phyloP scores from a whole-genome alignment of 1,284 basidiomycete genomes.

The Hymenochaete sp. region DNA sequence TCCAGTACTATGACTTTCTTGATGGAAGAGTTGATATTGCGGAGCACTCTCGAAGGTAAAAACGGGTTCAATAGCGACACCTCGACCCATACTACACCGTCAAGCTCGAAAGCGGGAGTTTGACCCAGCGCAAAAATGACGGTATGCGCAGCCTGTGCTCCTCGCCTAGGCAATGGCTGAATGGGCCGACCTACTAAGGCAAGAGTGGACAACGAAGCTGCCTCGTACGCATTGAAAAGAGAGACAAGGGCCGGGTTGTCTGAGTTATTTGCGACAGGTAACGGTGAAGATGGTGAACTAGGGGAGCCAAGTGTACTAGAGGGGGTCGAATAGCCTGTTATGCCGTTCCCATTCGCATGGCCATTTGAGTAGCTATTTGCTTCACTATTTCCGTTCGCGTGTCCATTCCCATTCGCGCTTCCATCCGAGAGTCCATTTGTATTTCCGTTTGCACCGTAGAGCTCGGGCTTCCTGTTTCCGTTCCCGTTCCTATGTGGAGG shows the following conservation, averaged over 20 bases:
- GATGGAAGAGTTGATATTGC: slow-evolving; percentile 54
- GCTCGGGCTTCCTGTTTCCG: slow-evolving; percentile 5
- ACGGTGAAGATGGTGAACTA: too few relatives aligned
- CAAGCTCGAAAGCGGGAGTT: slow-evolving; percentile 36
- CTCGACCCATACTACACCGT: slow-evolving; percentile 58
- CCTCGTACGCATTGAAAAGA: slow-evolving; percentile 51
- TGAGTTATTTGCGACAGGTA: slow-evolving; percentile 18
- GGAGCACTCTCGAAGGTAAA: slow-evolving; percentile 53
- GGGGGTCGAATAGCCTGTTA: slow-evolving; percentile 20
- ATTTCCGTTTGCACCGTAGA: slow-evolving; percentile 1
- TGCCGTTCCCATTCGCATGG: slow-evolving; percentile 24
- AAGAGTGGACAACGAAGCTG: slow-evolving; percentile 54
- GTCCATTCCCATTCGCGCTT: slow-evolving; percentile 27
- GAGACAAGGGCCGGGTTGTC: slow-evolving; percentile 20
- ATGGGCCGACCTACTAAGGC: slow-evolving; percentile 54
- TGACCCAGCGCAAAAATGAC: slow-evolving; percentile 68
- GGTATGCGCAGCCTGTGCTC: slow-evolving; percentile 48
- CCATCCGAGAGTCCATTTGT: slow-evolving; percentile 26
- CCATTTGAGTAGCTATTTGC: slow-evolving; percentile 28
- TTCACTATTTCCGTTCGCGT: slow-evolving; percentile 24
- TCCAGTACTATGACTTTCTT: slow-evolving; percentile 80
- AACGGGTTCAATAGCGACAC: slow-evolving; percentile 74
- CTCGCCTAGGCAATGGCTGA: slow-evolving; percentile 36
- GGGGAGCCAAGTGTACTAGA: not conserved
- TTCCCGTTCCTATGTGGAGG: slow-evolving; percentile 24